Base-by-base conservation (phyloP, 2,329 filamentous ascomycete genomes). In the Chrysoporthe deuterocubensis region DNA sequence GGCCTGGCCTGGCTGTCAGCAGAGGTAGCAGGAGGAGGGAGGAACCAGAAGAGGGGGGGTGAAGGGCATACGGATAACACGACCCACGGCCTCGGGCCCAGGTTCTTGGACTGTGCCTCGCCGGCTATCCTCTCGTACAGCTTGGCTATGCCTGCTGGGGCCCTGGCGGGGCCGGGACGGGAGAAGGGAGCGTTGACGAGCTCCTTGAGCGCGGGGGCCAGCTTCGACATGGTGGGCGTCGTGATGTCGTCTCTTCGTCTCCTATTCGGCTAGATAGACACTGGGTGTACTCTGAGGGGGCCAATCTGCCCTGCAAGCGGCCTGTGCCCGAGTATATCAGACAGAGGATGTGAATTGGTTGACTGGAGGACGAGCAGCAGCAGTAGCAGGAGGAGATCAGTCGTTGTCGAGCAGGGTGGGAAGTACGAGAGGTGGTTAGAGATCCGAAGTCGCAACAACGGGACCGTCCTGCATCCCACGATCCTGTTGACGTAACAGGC, bases 151-250 rank as follows among this genome's bases (percentile, higher is more conserved):
- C 86, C 82, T 14, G 82, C 78, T 40, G 91, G 86, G 2, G 91
- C 90, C 1, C 89, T 84, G 2, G 89, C 84, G 1, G 88, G 89
- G 62, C 88, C 87, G 0, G 91, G 89, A 1, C 86, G 84, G 56
- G 91, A 88, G 73, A 89, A 86, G 4, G 90, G 84, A 68, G 90
- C 87, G 74, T 91, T 91, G 80, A 94, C 90, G 71, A 94, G 86
- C 59, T 88, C 84, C 80, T 94, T 94, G 73, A 95, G 84, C 62
- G 87, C 80, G 1, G 86, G 82, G 1, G 91, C 92, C 26, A 95
- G 84, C 77, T 92, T 94, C 7, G 91, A 89, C 91, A 93, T 93
- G 72, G 74, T 78, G 67, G 67, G 70, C 40, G 21, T 21, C 6
- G 50, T 34, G 50, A 9, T 52, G 59, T 68, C 37, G 26, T 42